Percentiles rank a stretch among this genome's conserved stretches.
phyloP scores from a whole-genome alignment of 805 yeast species.

The Crinitomyces ghanaensis region DNA sequence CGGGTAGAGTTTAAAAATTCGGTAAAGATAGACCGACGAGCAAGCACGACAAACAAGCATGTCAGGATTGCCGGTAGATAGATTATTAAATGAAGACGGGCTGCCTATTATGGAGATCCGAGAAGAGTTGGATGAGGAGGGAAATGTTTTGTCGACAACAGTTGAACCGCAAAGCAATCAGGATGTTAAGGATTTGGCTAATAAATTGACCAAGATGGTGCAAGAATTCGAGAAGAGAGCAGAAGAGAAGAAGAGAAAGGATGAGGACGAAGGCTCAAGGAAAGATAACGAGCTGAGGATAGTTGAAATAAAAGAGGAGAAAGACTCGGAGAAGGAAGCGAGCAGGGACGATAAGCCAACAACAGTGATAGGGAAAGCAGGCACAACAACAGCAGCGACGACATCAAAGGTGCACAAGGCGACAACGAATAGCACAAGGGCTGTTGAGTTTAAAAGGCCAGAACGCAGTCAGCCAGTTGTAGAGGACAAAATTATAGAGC shows the following conservation, averaged over 20 bases:
- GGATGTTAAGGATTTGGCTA: conserved; percentile 18
- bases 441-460: too few species aligned
- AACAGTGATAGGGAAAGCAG: too few species aligned
- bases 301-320: too few species aligned
- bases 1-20: conserved; percentile 20
- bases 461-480: too few species aligned
- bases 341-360: too few species aligned
- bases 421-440: too few species aligned
- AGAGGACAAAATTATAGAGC: too few species aligned
- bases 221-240: conserved; percentile 8
- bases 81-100: conserved; percentile 26
- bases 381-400: too few species aligned
- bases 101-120: conserved; percentile 70
- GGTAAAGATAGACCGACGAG: conserved; percentile 24
- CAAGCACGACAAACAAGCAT: conserved; percentile 14
- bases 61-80: too few species aligned
- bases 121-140: conserved; percentile 81
- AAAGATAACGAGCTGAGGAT: not conserved
- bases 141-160: conserved; percentile 41
- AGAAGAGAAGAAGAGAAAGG: conserved; percentile 3
- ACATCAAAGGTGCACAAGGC: too few species aligned
- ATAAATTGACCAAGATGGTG: conserved; percentile 11
- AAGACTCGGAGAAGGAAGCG: too few species aligned
- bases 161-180: conserved; percentile 31
- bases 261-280: not conserved